Evolutionary conservation across 306 rosid genomes (phyloP).

Genomic region (Senna tora): DNA sequence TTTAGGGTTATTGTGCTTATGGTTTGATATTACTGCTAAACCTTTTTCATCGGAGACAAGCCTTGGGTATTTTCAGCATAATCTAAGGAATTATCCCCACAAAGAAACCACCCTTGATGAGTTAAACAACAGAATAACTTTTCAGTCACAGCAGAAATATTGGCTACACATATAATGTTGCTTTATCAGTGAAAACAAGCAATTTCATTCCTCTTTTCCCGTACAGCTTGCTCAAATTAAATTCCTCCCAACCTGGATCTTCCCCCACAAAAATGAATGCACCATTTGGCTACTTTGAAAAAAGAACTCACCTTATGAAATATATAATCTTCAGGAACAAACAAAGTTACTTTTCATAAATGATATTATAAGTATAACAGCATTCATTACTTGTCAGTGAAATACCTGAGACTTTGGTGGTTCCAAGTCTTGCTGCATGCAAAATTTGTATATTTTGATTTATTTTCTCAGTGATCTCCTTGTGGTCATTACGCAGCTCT

Average conservation of each 20-base stretch:
- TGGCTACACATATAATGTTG: neutral
- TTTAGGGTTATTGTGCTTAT: neutral
- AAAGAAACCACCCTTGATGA: neutral
- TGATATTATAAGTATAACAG: neutral
- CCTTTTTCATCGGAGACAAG: neutral
- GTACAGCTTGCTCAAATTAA: neutral
- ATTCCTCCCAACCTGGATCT: neutral
- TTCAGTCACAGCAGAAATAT: neutral
- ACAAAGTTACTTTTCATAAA: neutral
- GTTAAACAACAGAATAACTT: neutral
- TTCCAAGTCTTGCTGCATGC: slow-evolving; percentile 68
- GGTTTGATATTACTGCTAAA: neutral
- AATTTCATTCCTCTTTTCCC: neutral
- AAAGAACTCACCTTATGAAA: neutral
- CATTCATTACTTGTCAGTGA: neutral
- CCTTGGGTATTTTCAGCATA: neutral
- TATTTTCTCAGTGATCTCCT: slow-evolving; percentile 71
- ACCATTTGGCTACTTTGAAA: neutral
- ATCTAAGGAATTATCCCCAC: neutral
- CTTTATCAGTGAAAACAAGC: neutral
- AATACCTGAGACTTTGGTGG: slow-evolving; percentile 56
- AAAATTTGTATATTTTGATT: slow-evolving; percentile 68
- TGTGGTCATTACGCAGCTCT: slow-evolving; percentile 82
- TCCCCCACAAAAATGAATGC: neutral
- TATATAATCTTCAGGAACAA: slow-evolving; percentile 14